A percentile compares a stretch with the other conserved stretches of the same genome.
Conservation (phyloP, 2,329 filamentous ascomycete species). For the Colletotrichum somersetense region DNA sequence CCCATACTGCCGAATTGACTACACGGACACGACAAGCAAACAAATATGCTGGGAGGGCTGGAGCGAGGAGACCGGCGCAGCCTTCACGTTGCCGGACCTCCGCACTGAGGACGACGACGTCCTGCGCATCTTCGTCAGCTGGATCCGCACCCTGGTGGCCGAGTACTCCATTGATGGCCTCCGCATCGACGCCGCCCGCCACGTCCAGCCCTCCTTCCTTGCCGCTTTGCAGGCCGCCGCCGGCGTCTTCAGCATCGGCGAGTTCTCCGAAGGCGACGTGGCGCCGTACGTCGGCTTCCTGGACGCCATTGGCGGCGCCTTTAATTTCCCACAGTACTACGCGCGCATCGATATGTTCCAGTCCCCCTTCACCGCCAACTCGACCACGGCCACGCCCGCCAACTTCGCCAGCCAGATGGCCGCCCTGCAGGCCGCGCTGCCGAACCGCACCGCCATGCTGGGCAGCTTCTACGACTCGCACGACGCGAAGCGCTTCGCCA, state of each 20-base stretch:
- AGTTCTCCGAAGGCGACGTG: slow-evolving; percentile 1
- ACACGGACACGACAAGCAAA: neutral
- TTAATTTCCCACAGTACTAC: neutral
- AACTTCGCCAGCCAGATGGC: neutral
- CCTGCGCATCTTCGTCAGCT: neutral
- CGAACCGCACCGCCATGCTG: neutral
- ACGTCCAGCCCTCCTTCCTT: neutral
- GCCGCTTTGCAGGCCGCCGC: neutral
- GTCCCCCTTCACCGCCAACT: neutral
- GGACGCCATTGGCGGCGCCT: neutral
- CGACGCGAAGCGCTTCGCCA: neutral
- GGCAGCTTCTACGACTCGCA: neutral
- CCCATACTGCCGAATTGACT: neutral
- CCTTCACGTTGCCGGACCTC: neutral
- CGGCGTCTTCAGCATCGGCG: neutral
- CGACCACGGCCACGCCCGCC: neutral
- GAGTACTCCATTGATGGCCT: neutral
- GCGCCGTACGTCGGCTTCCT: neutral
- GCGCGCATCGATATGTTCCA: neutral
- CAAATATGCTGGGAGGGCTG: neutral
- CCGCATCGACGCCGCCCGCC: neutral
- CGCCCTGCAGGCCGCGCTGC: neutral
- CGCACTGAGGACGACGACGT: neutral
- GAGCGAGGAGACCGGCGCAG: neutral
- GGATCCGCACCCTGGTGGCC: neutral